Evolutionary conservation across 2,329 filamentous ascomycete species (phyloP).

Genomic region (Lachnellula subtilissima): DNA sequence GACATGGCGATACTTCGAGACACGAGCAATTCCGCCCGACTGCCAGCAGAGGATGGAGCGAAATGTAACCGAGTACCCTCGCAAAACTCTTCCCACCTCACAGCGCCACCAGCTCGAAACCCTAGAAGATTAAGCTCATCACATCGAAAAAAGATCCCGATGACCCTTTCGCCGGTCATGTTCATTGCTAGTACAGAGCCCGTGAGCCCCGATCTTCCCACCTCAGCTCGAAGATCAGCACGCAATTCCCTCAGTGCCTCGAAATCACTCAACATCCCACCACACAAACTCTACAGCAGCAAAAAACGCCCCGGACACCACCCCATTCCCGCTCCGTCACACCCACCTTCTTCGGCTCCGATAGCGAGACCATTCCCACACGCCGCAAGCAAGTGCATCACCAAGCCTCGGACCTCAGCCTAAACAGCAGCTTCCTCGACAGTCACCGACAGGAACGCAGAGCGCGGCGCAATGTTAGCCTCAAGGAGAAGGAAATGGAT

Average conservation of each 20-base stretch:
- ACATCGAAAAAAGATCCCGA: background rate
- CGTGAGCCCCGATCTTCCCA: background rate
- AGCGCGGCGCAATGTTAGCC: constrained; percentile 7
- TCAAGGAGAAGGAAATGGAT: constrained; percentile 23
- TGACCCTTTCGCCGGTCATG: constrained; percentile 10
- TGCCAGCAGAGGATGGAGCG: background rate
- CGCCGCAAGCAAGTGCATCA: background rate
- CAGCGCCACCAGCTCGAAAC: background rate
- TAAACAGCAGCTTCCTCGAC: constrained; percentile 2
- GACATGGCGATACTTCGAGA: constrained; percentile 21
- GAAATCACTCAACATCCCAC: background rate
- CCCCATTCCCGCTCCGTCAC: background rate
- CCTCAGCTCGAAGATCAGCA: background rate
- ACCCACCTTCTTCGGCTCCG: background rate
- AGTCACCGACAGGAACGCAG: constrained; percentile 12
- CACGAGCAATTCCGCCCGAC: background rate
- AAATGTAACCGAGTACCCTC: background rate
- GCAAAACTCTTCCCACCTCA: background rate
- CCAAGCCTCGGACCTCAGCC: background rate
- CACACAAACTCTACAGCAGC: background rate
- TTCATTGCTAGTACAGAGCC: constrained; percentile 10
- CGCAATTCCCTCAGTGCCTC: background rate
- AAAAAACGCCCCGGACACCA: background rate
- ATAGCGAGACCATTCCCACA: background rate
- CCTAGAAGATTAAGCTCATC: background rate